Evolutionary conservation across 2,329 filamentous ascomycete genomes (phyloP).

Genomic region (Phoma sp.): DNA sequence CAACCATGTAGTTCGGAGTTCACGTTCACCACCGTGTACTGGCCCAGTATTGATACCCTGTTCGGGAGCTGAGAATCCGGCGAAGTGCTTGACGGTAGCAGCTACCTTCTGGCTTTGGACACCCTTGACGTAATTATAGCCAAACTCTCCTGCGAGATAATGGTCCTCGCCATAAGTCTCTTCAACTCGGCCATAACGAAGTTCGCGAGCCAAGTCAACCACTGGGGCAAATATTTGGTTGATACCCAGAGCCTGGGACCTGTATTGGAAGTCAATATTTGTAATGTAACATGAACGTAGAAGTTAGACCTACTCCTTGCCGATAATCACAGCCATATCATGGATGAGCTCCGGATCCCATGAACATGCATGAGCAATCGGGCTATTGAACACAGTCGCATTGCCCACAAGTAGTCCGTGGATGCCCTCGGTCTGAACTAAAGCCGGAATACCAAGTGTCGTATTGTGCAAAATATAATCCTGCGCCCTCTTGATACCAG

Average conservation of each 20-base stretch:
- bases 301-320: slow-evolving; percentile 62
- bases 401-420: slow-evolving; percentile 76
- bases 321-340: slow-evolving; percentile 72
- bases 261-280: not conserved
- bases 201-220: slow-evolving; percentile 73
- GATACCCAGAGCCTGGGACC: slow-evolving; percentile 69
- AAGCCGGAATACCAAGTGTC: slow-evolving; percentile 71
- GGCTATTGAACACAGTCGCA: slow-evolving; percentile 81
- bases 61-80: slow-evolving; percentile 72
- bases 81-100: slow-evolving; percentile 79
- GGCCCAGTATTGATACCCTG: slow-evolving; percentile 75
- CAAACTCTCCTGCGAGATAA: slow-evolving; percentile 72
- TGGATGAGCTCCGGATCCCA: slow-evolving; percentile 71
- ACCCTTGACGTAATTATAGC: slow-evolving; percentile 66
- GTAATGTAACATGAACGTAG: too few relatives aligned
- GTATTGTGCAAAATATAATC: slow-evolving; percentile 74
- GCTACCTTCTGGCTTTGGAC: slow-evolving; percentile 71
- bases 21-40: slow-evolving; percentile 63
- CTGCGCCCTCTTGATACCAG: slow-evolving; percentile 70
- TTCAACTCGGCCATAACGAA: slow-evolving; percentile 76
- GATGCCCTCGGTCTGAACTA: slow-evolving; percentile 77
- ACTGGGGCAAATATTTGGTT: slow-evolving; percentile 78
- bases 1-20: slow-evolving; percentile 62
- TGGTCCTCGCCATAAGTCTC: slow-evolving; percentile 76
- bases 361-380: slow-evolving; percentile 74